These are phyloP conservation scores for Pythium aquatile DNA, from an alignment of 352 stramenopile genomes.

Conservation along the genomic window DNA sequence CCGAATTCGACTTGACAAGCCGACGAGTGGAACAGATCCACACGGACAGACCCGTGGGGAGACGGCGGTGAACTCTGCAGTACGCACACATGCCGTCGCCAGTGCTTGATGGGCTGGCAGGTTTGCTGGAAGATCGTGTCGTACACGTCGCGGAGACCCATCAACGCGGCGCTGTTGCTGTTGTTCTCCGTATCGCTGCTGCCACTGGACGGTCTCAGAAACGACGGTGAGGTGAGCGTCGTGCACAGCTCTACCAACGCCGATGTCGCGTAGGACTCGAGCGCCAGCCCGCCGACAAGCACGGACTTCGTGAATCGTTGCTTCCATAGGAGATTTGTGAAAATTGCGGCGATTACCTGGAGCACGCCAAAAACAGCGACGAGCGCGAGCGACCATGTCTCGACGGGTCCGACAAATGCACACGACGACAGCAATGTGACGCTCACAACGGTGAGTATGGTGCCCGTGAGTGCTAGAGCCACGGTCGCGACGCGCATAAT, in stretches of 20 bases:
- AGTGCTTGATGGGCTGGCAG: constrained; percentile 25
- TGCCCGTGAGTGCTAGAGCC: constrained; percentile 22
- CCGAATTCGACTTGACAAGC: constrained; percentile 28
- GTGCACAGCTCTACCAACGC: constrained; percentile 26
- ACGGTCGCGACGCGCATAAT: constrained; percentile 26
- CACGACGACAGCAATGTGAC: constrained; percentile 20
- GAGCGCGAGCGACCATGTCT: constrained; percentile 31
- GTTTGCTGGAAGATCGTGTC: constrained; percentile 25
- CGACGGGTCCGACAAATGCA: constrained; percentile 25
- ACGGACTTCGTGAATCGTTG: constrained; percentile 13
- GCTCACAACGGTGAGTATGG: background rate
- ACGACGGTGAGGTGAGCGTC: constrained; percentile 3
- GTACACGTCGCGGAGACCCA: constrained; percentile 22
- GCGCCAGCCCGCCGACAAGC: constrained; percentile 13
- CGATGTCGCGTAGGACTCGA: constrained; percentile 19
- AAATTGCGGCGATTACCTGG: constrained; percentile 9
- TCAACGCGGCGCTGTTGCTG: background rate
- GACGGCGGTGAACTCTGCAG: background rate
- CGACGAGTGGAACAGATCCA: constrained; percentile 19
- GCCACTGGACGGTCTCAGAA: background rate
- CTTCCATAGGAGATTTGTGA: constrained; percentile 1
- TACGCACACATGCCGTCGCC: constrained; percentile 25
- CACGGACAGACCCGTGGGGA: background rate
- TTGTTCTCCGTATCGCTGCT: background rate
- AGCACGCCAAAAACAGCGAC: constrained; percentile 26